Evolutionary conservation across 2,329 filamentous ascomycete species (phyloP).

Genomic region (Colletotrichum sp.): DNA sequence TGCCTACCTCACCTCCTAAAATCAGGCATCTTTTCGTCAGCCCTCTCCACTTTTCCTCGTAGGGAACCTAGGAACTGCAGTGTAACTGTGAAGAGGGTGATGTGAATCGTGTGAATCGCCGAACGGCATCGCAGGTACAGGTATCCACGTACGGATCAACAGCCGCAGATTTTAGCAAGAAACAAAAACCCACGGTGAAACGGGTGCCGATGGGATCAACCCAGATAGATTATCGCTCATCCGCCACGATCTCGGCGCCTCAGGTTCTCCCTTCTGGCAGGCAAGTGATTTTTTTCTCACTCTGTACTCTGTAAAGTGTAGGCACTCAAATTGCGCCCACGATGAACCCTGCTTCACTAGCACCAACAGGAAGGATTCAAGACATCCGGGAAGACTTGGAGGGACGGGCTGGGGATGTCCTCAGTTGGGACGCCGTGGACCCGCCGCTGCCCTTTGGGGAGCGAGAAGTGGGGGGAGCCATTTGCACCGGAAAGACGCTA

Average conservation of each 20-base stretch:
- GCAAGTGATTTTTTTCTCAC: not conserved
- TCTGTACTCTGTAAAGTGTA: not conserved
- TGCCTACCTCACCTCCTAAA: not conserved
- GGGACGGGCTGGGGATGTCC: not conserved
- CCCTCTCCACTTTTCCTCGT: constrained; percentile 7
- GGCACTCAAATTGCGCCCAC: not conserved
- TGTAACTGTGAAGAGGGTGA: not conserved
- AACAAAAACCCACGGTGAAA: constrained; percentile 12
- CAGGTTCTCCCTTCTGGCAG: not conserved
- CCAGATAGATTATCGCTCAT: not conserved
- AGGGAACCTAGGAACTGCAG: not conserved
- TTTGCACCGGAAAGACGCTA: constrained; percentile 7
- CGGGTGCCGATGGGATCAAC: not conserved
- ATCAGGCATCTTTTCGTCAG: not conserved
- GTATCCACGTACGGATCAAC: not conserved
- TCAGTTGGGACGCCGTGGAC: not conserved
- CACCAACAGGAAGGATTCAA: constrained; percentile 2
- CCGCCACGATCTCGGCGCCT: not conserved
- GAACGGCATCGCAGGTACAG: not conserved
- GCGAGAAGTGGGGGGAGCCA: not conserved
- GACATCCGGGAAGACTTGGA: not conserved
- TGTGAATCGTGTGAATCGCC: not conserved
- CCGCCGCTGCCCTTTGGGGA: constrained; percentile 7
- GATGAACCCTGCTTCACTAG: not conserved
- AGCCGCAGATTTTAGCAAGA: not conserved